phyloP scores from a whole-genome alignment of 2,329 filamentous ascomycete species.

The Trematosphaeria pertusa region DNA sequence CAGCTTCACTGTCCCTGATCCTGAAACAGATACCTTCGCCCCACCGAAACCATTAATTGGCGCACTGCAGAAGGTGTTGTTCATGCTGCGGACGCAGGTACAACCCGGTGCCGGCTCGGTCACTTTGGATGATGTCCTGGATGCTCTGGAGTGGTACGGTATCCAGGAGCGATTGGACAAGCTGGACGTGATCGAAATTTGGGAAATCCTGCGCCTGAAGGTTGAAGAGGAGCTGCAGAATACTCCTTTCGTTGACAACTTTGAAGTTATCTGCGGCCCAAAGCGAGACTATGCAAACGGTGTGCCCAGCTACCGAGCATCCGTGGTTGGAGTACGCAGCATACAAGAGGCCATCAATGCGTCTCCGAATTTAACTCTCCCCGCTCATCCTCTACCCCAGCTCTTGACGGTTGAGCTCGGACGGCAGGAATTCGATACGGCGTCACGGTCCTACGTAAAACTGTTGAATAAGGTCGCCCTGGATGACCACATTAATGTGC shows the following conservation, averaged over 20 bases:
- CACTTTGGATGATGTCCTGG: constrained; percentile 41
- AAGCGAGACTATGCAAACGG: constrained; percentile 39
- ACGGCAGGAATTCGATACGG: constrained; percentile 63
- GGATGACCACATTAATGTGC: constrained; percentile 61
- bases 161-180: constrained; percentile 48
- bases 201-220: constrained; percentile 60
- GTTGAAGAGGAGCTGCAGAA: constrained; percentile 60
- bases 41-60: constrained; percentile 60
- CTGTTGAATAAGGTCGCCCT: constrained; percentile 63
- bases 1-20: constrained; percentile 54
- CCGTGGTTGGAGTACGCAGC: constrained; percentile 43
- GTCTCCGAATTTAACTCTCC: constrained; percentile 30
- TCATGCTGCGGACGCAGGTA: constrained; percentile 54
- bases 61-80: constrained; percentile 60
- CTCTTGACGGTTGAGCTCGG: constrained; percentile 63
- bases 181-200: constrained; percentile 61
- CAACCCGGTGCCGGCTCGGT: constrained; percentile 46
- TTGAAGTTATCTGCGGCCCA: constrained; percentile 57
- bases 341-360: constrained; percentile 53
- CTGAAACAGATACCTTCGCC: constrained; percentile 52
- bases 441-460: constrained; percentile 63
- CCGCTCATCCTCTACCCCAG: constrained; percentile 50
- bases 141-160: constrained; percentile 51
- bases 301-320: constrained; percentile 45
- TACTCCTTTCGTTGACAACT: constrained; percentile 49